A percentile compares a stretch with the other conserved stretches of the same genome.
phyloP scores from a whole-genome alignment of 2,329 filamentous ascomycete species.

The Paecilomyces sp. region DNA sequence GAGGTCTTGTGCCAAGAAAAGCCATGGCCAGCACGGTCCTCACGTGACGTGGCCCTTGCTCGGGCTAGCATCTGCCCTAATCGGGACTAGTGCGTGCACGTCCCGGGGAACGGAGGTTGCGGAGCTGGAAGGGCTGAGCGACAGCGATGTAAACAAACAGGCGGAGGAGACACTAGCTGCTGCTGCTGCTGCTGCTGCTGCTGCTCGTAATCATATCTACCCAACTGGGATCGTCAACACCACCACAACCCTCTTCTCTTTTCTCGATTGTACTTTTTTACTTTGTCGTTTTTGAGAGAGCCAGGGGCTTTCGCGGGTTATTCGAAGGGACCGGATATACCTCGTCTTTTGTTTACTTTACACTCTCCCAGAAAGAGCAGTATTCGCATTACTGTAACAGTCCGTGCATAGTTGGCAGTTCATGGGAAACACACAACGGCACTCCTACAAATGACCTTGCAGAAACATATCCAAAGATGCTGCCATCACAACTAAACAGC shows the following conservation, averaged over 20 bases:
- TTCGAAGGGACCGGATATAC: background rate
- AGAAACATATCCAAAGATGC: constrained; percentile 34
- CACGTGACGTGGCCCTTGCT: background rate
- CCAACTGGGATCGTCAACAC: constrained; percentile 7
- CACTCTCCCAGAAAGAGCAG: background rate
- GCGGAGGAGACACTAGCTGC: background rate
- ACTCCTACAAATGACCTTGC: constrained; percentile 6
- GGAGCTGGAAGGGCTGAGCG: constrained; percentile 6
- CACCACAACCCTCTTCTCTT: background rate
- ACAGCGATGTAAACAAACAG: constrained; percentile 32
- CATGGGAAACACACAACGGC: background rate
- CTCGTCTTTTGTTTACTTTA: background rate
- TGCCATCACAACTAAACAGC: constrained; percentile 52
- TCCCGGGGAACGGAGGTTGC: background rate
- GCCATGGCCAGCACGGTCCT: background rate
- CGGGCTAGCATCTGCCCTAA: background rate
- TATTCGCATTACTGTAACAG: background rate
- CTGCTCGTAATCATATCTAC: constrained; percentile 6
- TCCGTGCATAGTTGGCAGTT: background rate
- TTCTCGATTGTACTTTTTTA: background rate
- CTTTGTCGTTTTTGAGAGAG: background rate
- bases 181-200: background rate
- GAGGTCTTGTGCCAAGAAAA: background rate
- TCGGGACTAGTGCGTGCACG: constrained; percentile 13
- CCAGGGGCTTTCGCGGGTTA: background rate